Percentiles rank a stretch among this genome's conserved stretches.
phyloP scores from a whole-genome alignment of 2,329 filamentous ascomycete genomes.

The Salinomyces thailandicus region DNA sequence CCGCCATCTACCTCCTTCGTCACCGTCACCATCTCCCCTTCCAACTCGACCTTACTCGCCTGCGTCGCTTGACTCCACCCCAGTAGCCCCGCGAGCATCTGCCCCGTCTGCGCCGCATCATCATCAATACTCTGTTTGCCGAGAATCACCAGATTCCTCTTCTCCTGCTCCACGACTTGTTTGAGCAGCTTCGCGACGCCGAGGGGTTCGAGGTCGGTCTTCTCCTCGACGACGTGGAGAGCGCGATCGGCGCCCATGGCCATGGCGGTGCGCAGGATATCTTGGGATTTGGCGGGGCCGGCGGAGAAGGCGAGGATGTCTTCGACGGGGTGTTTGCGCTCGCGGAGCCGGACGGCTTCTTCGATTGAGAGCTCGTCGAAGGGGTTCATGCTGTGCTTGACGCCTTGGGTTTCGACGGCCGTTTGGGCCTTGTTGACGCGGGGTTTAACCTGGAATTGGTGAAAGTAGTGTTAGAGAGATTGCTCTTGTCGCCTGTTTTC shows the following conservation, averaged over 20 bases:
- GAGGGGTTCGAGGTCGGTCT: conserved; percentile 77
- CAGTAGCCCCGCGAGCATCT: conserved; percentile 90
- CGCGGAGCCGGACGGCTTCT: conserved; percentile 88
- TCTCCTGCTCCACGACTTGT: conserved; percentile 69
- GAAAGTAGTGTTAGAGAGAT: neutral
- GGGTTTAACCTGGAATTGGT: conserved; percentile 51
- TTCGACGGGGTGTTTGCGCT: conserved; percentile 66
- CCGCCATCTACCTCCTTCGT: conserved; percentile 92
- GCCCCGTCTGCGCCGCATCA: conserved; percentile 88
- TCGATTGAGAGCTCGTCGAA: conserved; percentile 98
- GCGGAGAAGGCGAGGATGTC: conserved; percentile 86
- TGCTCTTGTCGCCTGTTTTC: neutral
- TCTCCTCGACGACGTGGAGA: conserved; percentile 61
- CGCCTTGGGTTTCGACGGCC: conserved; percentile 79
- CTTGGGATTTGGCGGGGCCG: conserved; percentile 75
- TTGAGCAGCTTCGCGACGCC: conserved; percentile 82
- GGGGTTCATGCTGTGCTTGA: conserved; percentile 98
- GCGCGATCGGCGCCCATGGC: conserved; percentile 94
- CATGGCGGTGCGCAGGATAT: conserved; percentile 91
- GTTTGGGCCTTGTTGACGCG: conserved; percentile 64
- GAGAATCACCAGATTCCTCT: conserved; percentile 82
- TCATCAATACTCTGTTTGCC: conserved; percentile 99
- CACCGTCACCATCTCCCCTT: conserved; percentile 61
- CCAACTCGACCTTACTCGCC: conserved; percentile 70
- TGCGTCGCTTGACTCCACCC: conserved; percentile 93